These are phyloP conservation scores for Abrus precatorius DNA, from an alignment of 306 rosid species.

Conservation along the genomic window DNA sequence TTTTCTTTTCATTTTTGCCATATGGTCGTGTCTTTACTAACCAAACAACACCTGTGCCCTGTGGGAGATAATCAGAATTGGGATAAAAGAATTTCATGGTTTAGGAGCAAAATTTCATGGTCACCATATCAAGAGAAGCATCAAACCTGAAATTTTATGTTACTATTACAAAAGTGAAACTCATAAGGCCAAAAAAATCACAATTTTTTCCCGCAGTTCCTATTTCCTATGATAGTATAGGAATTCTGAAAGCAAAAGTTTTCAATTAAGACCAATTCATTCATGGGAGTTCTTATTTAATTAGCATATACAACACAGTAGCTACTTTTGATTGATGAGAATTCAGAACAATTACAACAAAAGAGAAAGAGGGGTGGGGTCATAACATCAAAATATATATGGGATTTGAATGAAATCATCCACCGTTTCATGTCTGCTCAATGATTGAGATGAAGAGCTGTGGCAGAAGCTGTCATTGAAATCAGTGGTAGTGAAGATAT, in stretches of 20 bases:
- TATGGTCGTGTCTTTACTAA: neutral
- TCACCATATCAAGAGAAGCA: conserved; percentile 21
- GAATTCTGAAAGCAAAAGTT: neutral
- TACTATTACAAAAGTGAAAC: conserved; percentile 16
- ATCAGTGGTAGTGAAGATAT: conserved; percentile 58
- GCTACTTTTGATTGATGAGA: conserved; percentile 32
- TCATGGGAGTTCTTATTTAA: conserved; percentile 29
- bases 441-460: conserved; percentile 54
- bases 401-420: conserved; percentile 72
- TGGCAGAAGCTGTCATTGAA: conserved; percentile 57
- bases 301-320: conserved; percentile 44
- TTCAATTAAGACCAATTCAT: conserved; percentile 22
- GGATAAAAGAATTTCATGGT: neutral
- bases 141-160: neutral
- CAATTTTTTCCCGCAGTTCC: conserved; percentile 7
- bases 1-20: no score
- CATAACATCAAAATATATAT: conserved; percentile 55
- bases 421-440: conserved; percentile 54
- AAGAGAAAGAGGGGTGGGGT: neutral
- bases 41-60: neutral
- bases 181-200: neutral
- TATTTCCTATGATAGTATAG: neutral
- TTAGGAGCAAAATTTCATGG: conserved; percentile 17
- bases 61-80: conserved; percentile 11
- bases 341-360: conserved; percentile 35